Conservation (phyloP, 352 stramenopile genomes). For the Globisporangium carolinianum region DNA sequence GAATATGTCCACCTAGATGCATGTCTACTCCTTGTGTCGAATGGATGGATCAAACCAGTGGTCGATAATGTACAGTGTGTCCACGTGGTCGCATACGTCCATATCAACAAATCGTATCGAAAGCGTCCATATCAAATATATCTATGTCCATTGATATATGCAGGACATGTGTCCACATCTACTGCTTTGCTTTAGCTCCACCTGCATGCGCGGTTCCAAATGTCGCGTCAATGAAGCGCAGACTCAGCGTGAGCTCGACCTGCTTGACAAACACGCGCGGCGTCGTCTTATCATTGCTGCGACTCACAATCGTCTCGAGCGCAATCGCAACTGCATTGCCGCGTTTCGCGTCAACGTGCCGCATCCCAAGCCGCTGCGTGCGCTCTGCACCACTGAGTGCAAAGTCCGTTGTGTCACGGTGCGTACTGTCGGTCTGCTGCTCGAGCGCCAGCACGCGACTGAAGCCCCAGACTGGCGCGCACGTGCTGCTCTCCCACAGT, state of each 20-base stretch:
- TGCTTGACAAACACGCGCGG: constrained; percentile 28
- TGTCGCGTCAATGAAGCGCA: constrained; percentile 42
- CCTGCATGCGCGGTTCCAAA: constrained; percentile 38
- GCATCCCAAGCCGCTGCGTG: constrained; percentile 14
- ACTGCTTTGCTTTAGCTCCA: constrained; percentile 4
- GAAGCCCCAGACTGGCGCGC: constrained; percentile 41
- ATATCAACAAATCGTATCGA: not conserved
- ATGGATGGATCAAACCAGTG: not conserved
- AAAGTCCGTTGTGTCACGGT: constrained; percentile 11
- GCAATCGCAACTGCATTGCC: constrained; percentile 24
- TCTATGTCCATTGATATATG: too few relatives aligned
- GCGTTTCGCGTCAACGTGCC: constrained; percentile 18
- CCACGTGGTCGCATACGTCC: not conserved
- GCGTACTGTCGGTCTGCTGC: not conserved
- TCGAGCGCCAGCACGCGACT: constrained; percentile 22
- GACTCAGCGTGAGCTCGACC: constrained; percentile 28
- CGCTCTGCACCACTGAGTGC: constrained; percentile 16
- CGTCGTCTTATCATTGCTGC: constrained; percentile 1
- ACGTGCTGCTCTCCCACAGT: constrained; percentile 41
- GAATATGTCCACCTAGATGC: not conserved
- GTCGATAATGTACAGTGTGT: too few relatives aligned
- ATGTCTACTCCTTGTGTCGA: not conserved
- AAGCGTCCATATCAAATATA: too few relatives aligned
- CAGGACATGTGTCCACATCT: too few relatives aligned
- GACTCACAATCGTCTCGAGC: constrained; percentile 9